These are phyloP conservation scores for Aspergillus sparsus DNA, from an alignment of 495 filamentous ascomycete species.

Conservation along the genomic window DNA sequence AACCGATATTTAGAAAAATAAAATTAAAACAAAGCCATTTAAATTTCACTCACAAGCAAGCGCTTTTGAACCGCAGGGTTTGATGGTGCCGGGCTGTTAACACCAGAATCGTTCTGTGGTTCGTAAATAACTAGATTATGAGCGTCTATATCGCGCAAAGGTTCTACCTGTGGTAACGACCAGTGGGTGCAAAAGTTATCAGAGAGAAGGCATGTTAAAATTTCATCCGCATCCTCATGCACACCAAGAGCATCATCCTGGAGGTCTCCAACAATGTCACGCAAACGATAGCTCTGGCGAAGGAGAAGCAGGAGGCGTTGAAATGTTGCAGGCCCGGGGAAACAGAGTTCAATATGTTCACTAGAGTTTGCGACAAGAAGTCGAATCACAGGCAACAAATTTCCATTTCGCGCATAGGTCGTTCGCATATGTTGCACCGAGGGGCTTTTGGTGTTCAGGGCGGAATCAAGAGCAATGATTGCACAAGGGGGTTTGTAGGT, in stretches of 20 bases:
- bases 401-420: slow-evolving; percentile 42
- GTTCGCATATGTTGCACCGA: slow-evolving; percentile 46
- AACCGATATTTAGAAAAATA: neutral
- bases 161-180: slow-evolving; percentile 46
- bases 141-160: slow-evolving; percentile 34
- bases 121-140: slow-evolving; percentile 23
- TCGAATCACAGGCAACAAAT: slow-evolving; percentile 52
- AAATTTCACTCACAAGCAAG: slow-evolving; percentile 33
- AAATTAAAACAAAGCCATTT: neutral
- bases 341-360: slow-evolving; percentile 58
- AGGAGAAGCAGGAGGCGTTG: slow-evolving; percentile 45
- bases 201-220: slow-evolving; percentile 37
- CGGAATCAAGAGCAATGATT: slow-evolving; percentile 55
- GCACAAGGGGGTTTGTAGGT: slow-evolving; percentile 48
- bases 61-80: slow-evolving; percentile 34
- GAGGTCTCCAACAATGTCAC: slow-evolving; percentile 49
- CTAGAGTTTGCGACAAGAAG: slow-evolving; percentile 55
- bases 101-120: slow-evolving; percentile 2
- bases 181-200: slow-evolving; percentile 41
- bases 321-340: slow-evolving; percentile 42
- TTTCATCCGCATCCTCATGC: slow-evolving; percentile 48
- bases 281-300: slow-evolving; percentile 40
- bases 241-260: slow-evolving; percentile 48
- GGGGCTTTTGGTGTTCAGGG: slow-evolving; percentile 44
- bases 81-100: neutral